phyloP scores from a whole-genome alignment of 345 rosid species.

The Jatropha curcas region DNA sequence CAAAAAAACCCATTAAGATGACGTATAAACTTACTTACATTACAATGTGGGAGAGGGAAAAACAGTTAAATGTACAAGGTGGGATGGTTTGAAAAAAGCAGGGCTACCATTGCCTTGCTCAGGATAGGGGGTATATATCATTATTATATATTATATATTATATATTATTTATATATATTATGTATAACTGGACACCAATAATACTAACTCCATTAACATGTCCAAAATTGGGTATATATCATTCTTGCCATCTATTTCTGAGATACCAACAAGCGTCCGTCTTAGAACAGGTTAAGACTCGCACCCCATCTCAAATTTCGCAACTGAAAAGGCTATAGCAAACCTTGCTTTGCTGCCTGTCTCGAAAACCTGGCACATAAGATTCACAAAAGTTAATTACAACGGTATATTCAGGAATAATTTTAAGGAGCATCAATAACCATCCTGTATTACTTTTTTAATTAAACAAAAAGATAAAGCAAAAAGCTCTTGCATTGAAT shows the following conservation, averaged over 20 bases:
- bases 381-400: not conserved
- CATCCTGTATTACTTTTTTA: not conserved
- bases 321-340: conserved; percentile 1
- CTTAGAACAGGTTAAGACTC: not conserved
- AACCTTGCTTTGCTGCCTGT: not conserved
- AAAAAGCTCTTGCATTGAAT: too few relatives aligned
- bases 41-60: not conserved
- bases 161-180: conserved; percentile 14
- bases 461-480: too few relatives aligned
- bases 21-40: conserved; percentile 17
- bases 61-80: conserved; percentile 22
- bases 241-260: conserved; percentile 20
- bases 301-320: conserved; percentile 12
- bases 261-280: conserved; percentile 14
- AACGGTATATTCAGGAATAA: not conserved
- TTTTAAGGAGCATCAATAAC: not conserved
- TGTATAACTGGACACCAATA: conserved; percentile 28
- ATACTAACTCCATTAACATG: conserved; percentile 18
- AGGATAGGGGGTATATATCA: conserved; percentile 1
- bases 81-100: conserved; percentile 15
- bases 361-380: conserved; percentile 3
- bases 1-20: conserved; percentile 6
- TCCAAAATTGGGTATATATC: conserved; percentile 30
- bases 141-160: too few relatives aligned
- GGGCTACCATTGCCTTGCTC: conserved; percentile 12